Percentiles rank a stretch among this genome's conserved stretches.
Evolutionary conservation across 129 eudicot genomes (phyloP).

Genomic region (Tanacetum coccineum): DNA sequence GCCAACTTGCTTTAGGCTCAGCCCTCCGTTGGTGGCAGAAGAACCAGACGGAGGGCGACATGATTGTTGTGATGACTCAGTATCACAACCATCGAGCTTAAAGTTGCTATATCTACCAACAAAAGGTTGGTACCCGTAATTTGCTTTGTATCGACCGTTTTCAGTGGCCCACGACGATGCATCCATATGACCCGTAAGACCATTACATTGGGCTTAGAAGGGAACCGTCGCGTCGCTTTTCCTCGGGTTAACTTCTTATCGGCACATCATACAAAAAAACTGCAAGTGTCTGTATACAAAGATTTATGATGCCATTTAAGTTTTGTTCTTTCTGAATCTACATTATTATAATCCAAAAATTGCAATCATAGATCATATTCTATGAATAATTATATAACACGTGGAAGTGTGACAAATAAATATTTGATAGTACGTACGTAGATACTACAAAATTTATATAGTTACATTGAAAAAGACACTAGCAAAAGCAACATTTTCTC

Average conservation of each 20-base stretch:
- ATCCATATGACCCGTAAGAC: conserved; percentile 55
- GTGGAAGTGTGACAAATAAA: background rate
- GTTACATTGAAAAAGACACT: too few relatives aligned
- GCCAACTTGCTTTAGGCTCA: conserved; percentile 50
- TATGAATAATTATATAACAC: background rate
- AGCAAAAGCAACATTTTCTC: background rate
- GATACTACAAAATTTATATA: too few relatives aligned
- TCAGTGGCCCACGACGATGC: conserved; percentile 63
- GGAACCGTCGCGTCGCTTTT: conserved; percentile 39
- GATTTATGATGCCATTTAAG: background rate
- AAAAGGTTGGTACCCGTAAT: conserved; percentile 39
- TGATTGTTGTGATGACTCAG: conserved; percentile 10
- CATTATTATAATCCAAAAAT: conserved; percentile 12
- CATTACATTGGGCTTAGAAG: conserved; percentile 34
- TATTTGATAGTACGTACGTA: too few relatives aligned
- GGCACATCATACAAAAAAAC: conserved; percentile 91
- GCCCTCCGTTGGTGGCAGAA: conserved; percentile 31
- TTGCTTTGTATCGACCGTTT: conserved; percentile 32
- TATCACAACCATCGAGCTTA: conserved; percentile 29
- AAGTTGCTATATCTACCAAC: conserved; percentile 35
- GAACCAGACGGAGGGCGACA: conserved; percentile 31
- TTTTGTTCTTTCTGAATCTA: conserved; percentile 1
- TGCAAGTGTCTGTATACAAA: conserved; percentile 24
- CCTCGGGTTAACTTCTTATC: conserved; percentile 72
- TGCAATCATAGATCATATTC: background rate